phyloP scores from a whole-genome alignment of 768 basidiomycete species.

The Agrocybe praecox region DNA sequence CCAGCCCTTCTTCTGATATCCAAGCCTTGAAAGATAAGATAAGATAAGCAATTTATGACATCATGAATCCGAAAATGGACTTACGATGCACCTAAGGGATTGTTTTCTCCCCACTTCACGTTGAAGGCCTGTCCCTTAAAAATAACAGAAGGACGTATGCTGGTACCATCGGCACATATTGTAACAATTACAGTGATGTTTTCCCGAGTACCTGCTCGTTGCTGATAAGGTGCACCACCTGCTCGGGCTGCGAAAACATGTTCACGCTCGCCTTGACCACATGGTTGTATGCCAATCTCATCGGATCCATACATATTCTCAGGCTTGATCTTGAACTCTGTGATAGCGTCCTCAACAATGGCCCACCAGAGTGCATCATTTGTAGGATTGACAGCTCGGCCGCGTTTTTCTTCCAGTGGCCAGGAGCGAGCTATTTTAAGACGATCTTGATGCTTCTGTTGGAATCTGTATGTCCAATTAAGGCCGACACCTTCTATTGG shows the following conservation, averaged over 20 bases:
- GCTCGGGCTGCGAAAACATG: slow-evolving; percentile 22
- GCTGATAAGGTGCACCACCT: slow-evolving; percentile 18
- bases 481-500: slow-evolving; percentile 34
- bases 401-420: slow-evolving; percentile 4
- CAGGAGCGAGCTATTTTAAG: background rate
- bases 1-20: slow-evolving; percentile 30
- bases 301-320: slow-evolving; percentile 31
- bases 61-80: slow-evolving; percentile 4
- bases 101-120: slow-evolving; percentile 31
- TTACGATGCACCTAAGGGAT: slow-evolving; percentile 33
- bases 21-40: slow-evolving; percentile 9
- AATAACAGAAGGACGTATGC: slow-evolving; percentile 31
- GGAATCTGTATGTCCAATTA: slow-evolving; percentile 36
- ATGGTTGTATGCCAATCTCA: slow-evolving; percentile 27
- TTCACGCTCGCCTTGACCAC: slow-evolving; percentile 20
- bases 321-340: slow-evolving; percentile 14
- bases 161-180: slow-evolving; percentile 39
- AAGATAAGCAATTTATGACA: background rate
- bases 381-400: slow-evolving; percentile 6
- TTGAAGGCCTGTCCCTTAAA: slow-evolving; percentile 29
- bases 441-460: slow-evolving; percentile 22
- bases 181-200: slow-evolving; percentile 35
- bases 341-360: slow-evolving; percentile 21
- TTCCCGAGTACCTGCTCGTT: slow-evolving; percentile 27
- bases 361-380: slow-evolving; percentile 9